These are phyloP conservation scores for Ustilago nuda DNA, from an alignment of 1,284 basidiomycete species.

Conservation along the genomic window DNA sequence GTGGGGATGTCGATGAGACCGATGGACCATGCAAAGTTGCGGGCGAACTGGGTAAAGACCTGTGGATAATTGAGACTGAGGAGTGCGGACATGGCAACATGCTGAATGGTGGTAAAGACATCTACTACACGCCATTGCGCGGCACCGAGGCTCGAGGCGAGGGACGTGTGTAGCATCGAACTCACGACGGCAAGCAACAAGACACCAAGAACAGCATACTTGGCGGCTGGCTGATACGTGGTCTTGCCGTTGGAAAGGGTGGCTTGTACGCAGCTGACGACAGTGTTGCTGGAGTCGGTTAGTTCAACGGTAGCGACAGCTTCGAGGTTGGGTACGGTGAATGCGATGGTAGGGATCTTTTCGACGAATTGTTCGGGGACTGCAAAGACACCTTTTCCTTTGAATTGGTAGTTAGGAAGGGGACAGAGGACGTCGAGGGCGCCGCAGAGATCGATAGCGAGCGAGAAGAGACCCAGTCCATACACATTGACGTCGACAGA, in stretches of 20 bases:
- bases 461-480: slow-evolving; percentile 62
- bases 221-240: slow-evolving; percentile 78
- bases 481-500: slow-evolving; percentile 64
- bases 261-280: slow-evolving; percentile 89
- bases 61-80: slow-evolving; percentile 88
- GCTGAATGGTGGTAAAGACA: slow-evolving; percentile 83
- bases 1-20: slow-evolving; percentile 79
- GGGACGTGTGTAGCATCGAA: slow-evolving; percentile 77
- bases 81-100: slow-evolving; percentile 80
- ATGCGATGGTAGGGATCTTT: slow-evolving; percentile 82
- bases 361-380: slow-evolving; percentile 74
- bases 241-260: slow-evolving; percentile 92
- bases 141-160: slow-evolving; percentile 68
- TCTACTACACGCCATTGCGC: slow-evolving; percentile 78
- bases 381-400: slow-evolving; percentile 78
- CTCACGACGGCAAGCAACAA: slow-evolving; percentile 78
- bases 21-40: slow-evolving; percentile 90
- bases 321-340: slow-evolving; percentile 88
- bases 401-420: slow-evolving; percentile 66
- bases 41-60: slow-evolving; percentile 80
- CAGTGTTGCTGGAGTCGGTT: slow-evolving; percentile 76
- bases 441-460: slow-evolving; percentile 64
- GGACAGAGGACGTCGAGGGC: slow-evolving; percentile 63
- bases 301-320: slow-evolving; percentile 86
- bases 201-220: slow-evolving; percentile 81